These are phyloP conservation scores for Suhomyces prunicola DNA, from an alignment of 805 yeast species.

Conservation along the genomic window DNA sequence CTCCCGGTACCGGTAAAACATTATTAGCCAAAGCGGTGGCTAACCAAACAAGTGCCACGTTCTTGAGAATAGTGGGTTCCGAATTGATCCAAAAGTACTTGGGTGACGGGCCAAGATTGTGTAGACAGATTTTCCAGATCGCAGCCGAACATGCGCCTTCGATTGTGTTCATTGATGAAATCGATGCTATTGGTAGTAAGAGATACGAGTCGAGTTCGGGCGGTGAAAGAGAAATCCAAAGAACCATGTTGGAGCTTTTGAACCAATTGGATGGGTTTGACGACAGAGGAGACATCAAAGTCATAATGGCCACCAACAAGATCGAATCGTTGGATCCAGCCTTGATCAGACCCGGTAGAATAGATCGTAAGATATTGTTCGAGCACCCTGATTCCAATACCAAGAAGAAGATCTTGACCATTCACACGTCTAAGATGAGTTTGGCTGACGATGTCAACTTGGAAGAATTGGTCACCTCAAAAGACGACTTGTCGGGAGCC, in stretches of 20 bases:
- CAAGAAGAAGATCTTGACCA: conserved; percentile 85
- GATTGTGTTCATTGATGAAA: conserved; percentile 97
- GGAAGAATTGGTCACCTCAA: conserved; percentile 82
- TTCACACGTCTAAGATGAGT: conserved; percentile 93
- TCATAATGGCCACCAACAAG: conserved; percentile 96
- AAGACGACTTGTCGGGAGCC: conserved; percentile 95
- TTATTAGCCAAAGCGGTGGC: conserved; percentile 97
- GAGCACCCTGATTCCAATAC: conserved; percentile 94
- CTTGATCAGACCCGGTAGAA: conserved; percentile 93
- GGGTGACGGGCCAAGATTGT: conserved; percentile 96
- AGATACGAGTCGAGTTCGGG: conserved; percentile 96
- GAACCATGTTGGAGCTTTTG: conserved; percentile 94
- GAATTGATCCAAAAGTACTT: conserved; percentile 95
- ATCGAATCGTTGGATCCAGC: conserved; percentile 95
- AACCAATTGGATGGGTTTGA: conserved; percentile 97
- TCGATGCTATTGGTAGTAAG: conserved; percentile 98
- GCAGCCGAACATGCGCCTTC: conserved; percentile 98
- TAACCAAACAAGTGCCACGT: conserved; percentile 94
- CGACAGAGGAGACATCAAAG: conserved; percentile 95
- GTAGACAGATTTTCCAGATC: conserved; percentile 90
- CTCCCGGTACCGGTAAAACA: conserved; percentile 98
- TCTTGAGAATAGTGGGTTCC: conserved; percentile 93
- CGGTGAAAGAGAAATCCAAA: conserved; percentile 95
- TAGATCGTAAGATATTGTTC: conserved; percentile 91
- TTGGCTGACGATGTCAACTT: conserved; percentile 83